Evolutionary conservation across 1,139 yeast genomes (phyloP), one percentile per base, ranked within the genome.

Genomic region (Wickerhamiella pararugosa): DNA sequence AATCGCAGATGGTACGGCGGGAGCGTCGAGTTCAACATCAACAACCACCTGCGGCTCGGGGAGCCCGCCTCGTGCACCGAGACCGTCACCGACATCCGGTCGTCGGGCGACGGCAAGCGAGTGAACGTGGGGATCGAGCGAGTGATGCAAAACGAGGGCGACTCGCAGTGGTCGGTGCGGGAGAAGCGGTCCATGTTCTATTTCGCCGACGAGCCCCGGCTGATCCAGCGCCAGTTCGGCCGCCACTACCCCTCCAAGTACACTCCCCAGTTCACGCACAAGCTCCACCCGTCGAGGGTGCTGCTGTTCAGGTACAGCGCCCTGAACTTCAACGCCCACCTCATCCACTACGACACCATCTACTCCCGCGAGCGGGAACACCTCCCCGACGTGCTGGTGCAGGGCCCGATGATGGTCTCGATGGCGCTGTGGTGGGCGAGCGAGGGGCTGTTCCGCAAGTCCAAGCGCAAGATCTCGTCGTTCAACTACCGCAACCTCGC

Each of bases 1-100:
- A 64, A 92, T 47, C 64, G 96, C 31, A 71, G 87, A 75, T 87
- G 96, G 96, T 76, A 73, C 0, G 75, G 77, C 33, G 96, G 96
- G 1, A 58, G 66, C 26, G 60, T 83, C 28, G 60, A 59, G 69
- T 71, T 55, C 53, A 56, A 53, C 39, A 43, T 43, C 6, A 47
- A 47, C 1, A 53, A 59, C n/a, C 60, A 66, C 0, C 47, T 75
- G 4, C 39, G 36, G 7, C 57, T 67, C 29, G 68, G 70, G 6
- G 56, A 57, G 10, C 49, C 51, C 1, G 55, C 61, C 0, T 32
- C 38, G 5, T 56, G 60, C 40, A 34, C 40, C 7, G 65, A 61
- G 42, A 31, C 48, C 1, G 42, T 56, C 7, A 37, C 45, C 8
- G 48, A 51, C 32, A 43, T 53, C 25, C 46, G 49, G 32, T 44